phyloP scores from a whole-genome alignment of 345 rosid genomes.

The Syzygium jambos region DNA sequence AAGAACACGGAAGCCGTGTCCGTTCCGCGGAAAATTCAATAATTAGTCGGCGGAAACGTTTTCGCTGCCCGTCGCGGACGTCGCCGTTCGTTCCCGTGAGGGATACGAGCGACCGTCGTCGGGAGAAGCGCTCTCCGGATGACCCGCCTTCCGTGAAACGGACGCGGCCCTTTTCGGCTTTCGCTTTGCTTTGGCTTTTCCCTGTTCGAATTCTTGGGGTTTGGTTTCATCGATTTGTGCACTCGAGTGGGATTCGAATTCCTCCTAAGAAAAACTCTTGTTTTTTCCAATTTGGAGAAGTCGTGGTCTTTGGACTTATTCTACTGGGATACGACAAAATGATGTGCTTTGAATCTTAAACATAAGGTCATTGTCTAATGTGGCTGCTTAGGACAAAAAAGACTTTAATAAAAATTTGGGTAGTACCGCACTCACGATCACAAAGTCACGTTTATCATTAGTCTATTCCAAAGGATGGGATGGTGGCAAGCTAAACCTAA shows the following conservation, averaged over 20 bases:
- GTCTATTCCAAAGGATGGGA: neutral
- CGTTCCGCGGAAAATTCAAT: no score
- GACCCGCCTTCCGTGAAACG: no score
- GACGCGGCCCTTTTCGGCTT: neutral
- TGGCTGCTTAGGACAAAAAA: neutral
- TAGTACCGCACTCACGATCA: neutral
- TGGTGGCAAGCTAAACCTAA: neutral
- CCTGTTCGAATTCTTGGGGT: neutral
- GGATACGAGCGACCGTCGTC: fast-evolving
- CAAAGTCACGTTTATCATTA: neutral
- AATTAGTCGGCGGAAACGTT: no score
- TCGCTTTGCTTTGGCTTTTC: neutral
- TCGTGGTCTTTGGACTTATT: neutral
- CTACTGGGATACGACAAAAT: neutral
- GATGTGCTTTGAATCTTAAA: neutral
- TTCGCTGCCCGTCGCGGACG: no score
- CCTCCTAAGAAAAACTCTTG: neutral
- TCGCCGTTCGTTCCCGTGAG: no score
- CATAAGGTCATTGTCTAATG: neutral
- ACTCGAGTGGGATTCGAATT: neutral
- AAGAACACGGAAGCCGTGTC: neutral
- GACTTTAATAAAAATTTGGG: neutral
- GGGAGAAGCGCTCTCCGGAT: neutral
- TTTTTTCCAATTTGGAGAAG: neutral
- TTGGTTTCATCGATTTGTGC: neutral